Conservation (phyloP, 306 rosid species). For the Aeschynomene evenia region DNA sequence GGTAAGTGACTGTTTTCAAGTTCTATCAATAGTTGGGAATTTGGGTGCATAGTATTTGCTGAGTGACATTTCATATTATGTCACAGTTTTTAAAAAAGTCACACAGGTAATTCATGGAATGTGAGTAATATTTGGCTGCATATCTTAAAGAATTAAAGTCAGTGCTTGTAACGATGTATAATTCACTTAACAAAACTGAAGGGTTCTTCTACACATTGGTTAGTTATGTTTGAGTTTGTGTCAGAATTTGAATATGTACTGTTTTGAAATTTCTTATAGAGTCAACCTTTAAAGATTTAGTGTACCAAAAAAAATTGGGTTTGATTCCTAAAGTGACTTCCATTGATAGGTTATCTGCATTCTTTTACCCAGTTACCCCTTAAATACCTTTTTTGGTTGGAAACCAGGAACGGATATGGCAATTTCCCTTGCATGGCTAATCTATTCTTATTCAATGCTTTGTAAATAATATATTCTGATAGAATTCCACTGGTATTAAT, state of each 20-base stretch:
- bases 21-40: background rate
- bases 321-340: background rate
- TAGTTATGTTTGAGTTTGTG: background rate
- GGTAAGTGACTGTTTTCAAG: constrained; percentile 43
- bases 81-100: background rate
- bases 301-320: background rate
- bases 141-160: background rate
- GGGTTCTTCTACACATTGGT: background rate
- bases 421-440: background rate
- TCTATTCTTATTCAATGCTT: background rate
- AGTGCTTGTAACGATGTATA: background rate
- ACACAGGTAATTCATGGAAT: background rate
- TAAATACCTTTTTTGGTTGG: background rate
- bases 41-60: background rate
- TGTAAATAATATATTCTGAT: background rate
- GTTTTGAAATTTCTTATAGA: background rate
- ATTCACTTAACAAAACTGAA: background rate
- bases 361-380: background rate
- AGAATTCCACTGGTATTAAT: too few relatives aligned
- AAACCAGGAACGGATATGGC: background rate
- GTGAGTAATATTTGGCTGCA: background rate
- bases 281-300: background rate
- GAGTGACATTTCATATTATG: background rate
- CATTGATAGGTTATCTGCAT: background rate
- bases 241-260: background rate